A percentile compares a stretch with the other conserved stretches of the same genome.
Evolutionary conservation across 768 basidiomycete species (phyloP).

Genomic region (Cubamyces sp.): DNA sequence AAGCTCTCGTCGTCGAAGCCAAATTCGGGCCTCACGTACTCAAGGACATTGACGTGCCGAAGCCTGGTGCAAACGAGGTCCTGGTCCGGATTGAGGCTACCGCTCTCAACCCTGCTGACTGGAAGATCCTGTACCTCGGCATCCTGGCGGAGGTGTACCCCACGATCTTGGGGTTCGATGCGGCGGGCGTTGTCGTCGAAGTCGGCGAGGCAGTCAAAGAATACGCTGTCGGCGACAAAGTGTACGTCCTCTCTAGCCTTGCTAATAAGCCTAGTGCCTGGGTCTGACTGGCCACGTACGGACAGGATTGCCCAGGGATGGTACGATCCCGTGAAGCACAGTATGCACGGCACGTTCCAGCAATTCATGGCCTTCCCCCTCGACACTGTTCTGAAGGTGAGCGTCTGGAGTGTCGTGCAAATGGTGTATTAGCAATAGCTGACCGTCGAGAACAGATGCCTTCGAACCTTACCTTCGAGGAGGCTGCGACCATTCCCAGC

Average conservation of each 20-base stretch:
- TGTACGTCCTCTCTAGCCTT: constrained; percentile 32
- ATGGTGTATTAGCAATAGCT: not conserved
- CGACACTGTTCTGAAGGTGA: constrained; percentile 18
- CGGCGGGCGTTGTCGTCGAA: constrained; percentile 43
- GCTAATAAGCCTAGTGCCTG: not conserved
- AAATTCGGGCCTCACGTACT: constrained; percentile 11
- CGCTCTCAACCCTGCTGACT: constrained; percentile 41
- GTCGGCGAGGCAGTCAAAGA: constrained; percentile 42
- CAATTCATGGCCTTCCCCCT: constrained; percentile 8
- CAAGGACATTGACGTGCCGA: constrained; percentile 10
- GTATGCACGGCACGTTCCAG: constrained; percentile 5
- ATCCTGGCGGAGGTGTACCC: constrained; percentile 40
- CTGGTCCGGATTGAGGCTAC: constrained; percentile 35
- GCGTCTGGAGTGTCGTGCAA: not conserved
- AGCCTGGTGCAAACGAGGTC: constrained; percentile 30
- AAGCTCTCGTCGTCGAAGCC: constrained; percentile 23
- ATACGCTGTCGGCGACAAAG: constrained; percentile 45
- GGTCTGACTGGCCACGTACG: not conserved
- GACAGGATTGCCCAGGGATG: constrained; percentile 6
- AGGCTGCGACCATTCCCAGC: constrained; percentile 44
- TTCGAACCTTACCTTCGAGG: constrained; percentile 37
- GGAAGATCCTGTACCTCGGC: constrained; percentile 40
- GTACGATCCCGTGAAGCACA: constrained; percentile 1
- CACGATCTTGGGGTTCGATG: constrained; percentile 19
- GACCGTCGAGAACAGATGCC: constrained; percentile 36